phyloP scores from a whole-genome alignment of 352 stramenopile species.

The Phytophthora fragariaefolia region DNA sequence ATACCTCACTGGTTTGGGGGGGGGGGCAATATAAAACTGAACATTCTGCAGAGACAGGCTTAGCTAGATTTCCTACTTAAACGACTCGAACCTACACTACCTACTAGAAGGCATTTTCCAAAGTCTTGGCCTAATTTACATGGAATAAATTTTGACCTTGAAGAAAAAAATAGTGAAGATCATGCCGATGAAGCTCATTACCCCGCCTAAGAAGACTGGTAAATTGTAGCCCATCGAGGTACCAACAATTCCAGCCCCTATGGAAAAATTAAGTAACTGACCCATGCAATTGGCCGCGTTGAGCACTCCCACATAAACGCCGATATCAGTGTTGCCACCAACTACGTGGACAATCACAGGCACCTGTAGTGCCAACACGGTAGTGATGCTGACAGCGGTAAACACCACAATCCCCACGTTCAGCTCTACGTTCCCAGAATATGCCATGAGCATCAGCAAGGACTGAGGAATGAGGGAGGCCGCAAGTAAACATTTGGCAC shows the following conservation, averaged over 20 bases:
- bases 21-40: no score
- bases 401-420: constrained; percentile 27
- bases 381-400: constrained; percentile 27
- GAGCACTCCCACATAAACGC: constrained; percentile 32
- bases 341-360: constrained; percentile 34
- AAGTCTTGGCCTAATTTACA: no score
- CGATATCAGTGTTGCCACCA: constrained; percentile 26
- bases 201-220: constrained; percentile 29
- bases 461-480: constrained; percentile 26
- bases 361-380: constrained; percentile 26
- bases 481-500: constrained; percentile 28
- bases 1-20: no score
- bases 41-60: no score
- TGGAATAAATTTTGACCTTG: constrained; percentile 51
- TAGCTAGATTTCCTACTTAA: no score
- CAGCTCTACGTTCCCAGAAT: constrained; percentile 15
- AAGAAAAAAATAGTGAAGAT: constrained; percentile 51
- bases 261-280: constrained; percentile 32
- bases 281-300: constrained; percentile 35
- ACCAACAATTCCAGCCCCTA: constrained; percentile 21
- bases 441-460: constrained; percentile 22
- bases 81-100: no score
- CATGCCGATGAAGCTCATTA: constrained; percentile 33
- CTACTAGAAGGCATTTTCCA: no score
- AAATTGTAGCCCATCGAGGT: constrained; percentile 34